Evolutionary conservation across 768 basidiomycete species (phyloP).

Genomic region (Rubroboletus satanas): DNA sequence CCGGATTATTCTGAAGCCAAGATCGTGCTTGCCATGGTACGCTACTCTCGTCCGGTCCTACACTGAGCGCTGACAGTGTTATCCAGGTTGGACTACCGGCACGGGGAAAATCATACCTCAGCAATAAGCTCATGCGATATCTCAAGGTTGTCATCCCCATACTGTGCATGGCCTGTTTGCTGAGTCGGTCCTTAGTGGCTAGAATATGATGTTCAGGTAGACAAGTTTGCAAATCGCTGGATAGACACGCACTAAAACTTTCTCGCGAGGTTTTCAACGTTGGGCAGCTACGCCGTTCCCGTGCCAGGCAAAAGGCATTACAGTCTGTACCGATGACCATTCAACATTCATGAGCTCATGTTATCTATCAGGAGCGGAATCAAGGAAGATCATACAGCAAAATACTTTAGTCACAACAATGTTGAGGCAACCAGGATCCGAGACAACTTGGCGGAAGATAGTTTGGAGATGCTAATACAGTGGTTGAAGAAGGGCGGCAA

Average conservation of each 20-base stretch:
- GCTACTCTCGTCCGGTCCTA: slow-evolving; percentile 6
- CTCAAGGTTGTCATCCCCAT: slow-evolving; percentile 59
- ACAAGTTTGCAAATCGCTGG: not conserved
- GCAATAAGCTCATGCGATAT: slow-evolving; percentile 96
- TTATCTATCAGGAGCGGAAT: slow-evolving; percentile 57
- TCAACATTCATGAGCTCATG: slow-evolving; percentile 2
- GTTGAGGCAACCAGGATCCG: slow-evolving; percentile 69
- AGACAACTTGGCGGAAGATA: slow-evolving; percentile 84
- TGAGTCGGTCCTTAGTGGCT: slow-evolving; percentile 69
- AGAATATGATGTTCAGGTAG: slow-evolving; percentile 94
- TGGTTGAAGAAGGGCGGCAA: slow-evolving; percentile 97
- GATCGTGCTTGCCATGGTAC: slow-evolving; percentile 95
- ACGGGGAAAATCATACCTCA: slow-evolving; percentile 95
- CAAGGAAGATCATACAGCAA: slow-evolving; percentile 87
- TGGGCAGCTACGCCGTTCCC: slow-evolving; percentile 84
- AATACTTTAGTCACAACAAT: slow-evolving; percentile 88
- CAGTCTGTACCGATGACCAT: slow-evolving; percentile 42
- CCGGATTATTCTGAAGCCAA: slow-evolving; percentile 99
- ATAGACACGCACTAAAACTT: not conserved
- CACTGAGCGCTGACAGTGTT: not conserved
- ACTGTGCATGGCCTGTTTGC: not conserved
- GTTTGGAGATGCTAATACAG: slow-evolving; percentile 88
- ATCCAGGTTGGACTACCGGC: slow-evolving; percentile 92
- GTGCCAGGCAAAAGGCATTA: slow-evolving; percentile 76
- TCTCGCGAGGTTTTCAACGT: slow-evolving; percentile 88